phyloP scores from a whole-genome alignment of 2,329 filamentous ascomycete species.

The Peltaster fructicola region DNA sequence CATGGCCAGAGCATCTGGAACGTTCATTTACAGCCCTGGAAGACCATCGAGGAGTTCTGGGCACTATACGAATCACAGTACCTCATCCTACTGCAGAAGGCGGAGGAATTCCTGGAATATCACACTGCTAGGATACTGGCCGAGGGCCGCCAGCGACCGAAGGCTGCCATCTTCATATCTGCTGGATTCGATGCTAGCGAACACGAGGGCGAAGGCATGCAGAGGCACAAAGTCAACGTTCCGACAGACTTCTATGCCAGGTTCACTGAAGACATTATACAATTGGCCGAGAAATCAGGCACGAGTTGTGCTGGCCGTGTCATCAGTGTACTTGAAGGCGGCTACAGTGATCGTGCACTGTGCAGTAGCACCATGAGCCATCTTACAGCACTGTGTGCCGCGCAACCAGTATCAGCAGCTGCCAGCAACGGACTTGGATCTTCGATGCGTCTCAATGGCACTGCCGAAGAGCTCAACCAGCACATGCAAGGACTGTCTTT shows the following conservation, averaged over 20 bases:
- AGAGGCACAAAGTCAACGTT: conserved; percentile 87
- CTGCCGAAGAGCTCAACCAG: conserved; percentile 6
- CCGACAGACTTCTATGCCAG: conserved; percentile 92
- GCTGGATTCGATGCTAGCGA: conserved; percentile 96
- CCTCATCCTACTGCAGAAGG: conserved; percentile 58
- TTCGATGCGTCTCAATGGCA: conserved; percentile 6
- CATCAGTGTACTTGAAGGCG: conserved; percentile 87
- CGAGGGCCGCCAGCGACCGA: conserved; percentile 43
- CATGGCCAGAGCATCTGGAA: conserved; percentile 95
- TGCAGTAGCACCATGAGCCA: conserved; percentile 82
- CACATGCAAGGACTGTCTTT: conserved; percentile 4
- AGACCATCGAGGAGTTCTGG: conserved; percentile 74
- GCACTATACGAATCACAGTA: conserved; percentile 68
- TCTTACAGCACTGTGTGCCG: conserved; percentile 54
- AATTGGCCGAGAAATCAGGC: conserved; percentile 61
- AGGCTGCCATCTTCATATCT: conserved; percentile 81
- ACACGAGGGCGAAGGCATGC: conserved; percentile 84
- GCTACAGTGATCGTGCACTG: conserved; percentile 84
- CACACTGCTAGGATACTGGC: conserved; percentile 50
- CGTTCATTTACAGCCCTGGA: conserved; percentile 80
- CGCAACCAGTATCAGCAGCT: not conserved
- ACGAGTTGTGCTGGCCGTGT: conserved; percentile 65
- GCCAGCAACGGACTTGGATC: not conserved
- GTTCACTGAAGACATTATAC: conserved; percentile 71
- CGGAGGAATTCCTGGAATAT: conserved; percentile 53